Base-by-base conservation (phyloP, 176 grass and related monocot genomes). In the Guadua angustifolia region DNA sequence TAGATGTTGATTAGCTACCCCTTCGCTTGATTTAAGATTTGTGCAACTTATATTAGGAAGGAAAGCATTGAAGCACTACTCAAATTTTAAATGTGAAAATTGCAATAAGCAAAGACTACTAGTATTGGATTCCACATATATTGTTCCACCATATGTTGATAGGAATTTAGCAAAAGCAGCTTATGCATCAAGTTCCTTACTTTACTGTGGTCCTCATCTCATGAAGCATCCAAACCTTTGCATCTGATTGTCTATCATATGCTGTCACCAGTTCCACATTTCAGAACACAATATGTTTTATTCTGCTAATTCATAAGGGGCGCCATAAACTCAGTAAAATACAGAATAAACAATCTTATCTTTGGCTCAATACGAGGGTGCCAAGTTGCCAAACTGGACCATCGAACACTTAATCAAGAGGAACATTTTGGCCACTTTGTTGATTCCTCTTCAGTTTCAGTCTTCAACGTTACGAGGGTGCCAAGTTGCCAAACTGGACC, bases 241-340 rank as follows among this genome's bases (percentile, higher is more conserved):
- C 86, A 72, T 88, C 82, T 86, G 64, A 83, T 83, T 87, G 91
- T 29, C 77, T 91, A 16, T 86, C 83, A 14, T 88, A 71, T 80
- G 87, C 82, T 64, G 72, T 79, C 29, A 82, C 77, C 45, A 78
- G 66, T 47, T 89, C 73, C 65, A 92, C 71, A 61, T 88, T 92
- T 32, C 89, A 89, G 66, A 47, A 93, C 91, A 77, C 79, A 94
- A 47, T 91, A 82, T 68, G 52, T 83, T 47, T 73, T 69, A 69
- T 74, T 65, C 84, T 87, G 60, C 66, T 55, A 49, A 65, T 66
- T 59, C 71, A 86, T 24, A 84, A 39, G 6, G 6, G 39, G 67
- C n/a, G 68, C 22, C 10, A 73, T 66, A 51, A 43, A 71, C 36
- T n/a, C 22, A 25, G 64, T 29, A 36, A 56, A 49, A 24, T 33